A percentile compares a stretch with the other conserved stretches of the same genome.
Evolutionary conservation across 2,329 filamentous ascomycete species (phyloP).

Genomic region (Cytospora paraplurivora): DNA sequence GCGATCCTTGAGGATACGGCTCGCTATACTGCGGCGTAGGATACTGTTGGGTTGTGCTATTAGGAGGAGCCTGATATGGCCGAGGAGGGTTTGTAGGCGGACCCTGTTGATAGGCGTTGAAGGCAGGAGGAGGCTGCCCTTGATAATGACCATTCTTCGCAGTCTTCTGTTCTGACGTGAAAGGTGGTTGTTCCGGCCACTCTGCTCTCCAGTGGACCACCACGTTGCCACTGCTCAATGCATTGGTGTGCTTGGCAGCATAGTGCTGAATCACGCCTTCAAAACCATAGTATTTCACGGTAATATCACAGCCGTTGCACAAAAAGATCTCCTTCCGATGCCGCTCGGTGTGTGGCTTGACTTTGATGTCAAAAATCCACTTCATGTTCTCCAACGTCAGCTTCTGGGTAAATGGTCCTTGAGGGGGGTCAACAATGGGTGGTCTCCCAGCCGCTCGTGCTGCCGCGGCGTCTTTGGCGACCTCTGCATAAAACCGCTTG

Average conservation of each 20-base stretch:
- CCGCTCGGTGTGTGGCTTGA: conserved; percentile 68
- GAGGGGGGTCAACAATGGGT: conserved; percentile 50
- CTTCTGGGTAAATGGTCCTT: conserved; percentile 59
- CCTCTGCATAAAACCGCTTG: conserved; percentile 64
- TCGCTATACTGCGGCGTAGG: conserved; percentile 38
- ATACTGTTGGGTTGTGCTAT: conserved; percentile 37
- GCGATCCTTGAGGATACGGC: conserved; percentile 34
- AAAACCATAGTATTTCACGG: conserved; percentile 70
- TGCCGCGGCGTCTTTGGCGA: conserved; percentile 55
- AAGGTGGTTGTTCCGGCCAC: conserved; percentile 77
- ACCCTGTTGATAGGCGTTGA: conserved; percentile 29
- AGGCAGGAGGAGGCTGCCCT: conserved; percentile 18
- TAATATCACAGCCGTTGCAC: conserved; percentile 68
- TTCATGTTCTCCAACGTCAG: conserved; percentile 84
- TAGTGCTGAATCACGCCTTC: conserved; percentile 82
- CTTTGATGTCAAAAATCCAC: conserved; percentile 77
- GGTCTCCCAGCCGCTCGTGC: conserved; percentile 49
- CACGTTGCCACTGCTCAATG: conserved; percentile 69
- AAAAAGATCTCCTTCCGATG: conserved; percentile 73
- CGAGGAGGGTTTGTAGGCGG: conserved; percentile 26
- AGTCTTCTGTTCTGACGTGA: conserved; percentile 61
- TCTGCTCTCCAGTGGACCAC: conserved; percentile 79
- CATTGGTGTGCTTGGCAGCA: conserved; percentile 75
- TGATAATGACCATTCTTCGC: conserved; percentile 34
- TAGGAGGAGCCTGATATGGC: conserved; percentile 32